A percentile compares a stretch with the other conserved stretches of the same genome.
Conservation (phyloP, 1,139 yeast genomes). For the Saccharomyces hybrid region DNA sequence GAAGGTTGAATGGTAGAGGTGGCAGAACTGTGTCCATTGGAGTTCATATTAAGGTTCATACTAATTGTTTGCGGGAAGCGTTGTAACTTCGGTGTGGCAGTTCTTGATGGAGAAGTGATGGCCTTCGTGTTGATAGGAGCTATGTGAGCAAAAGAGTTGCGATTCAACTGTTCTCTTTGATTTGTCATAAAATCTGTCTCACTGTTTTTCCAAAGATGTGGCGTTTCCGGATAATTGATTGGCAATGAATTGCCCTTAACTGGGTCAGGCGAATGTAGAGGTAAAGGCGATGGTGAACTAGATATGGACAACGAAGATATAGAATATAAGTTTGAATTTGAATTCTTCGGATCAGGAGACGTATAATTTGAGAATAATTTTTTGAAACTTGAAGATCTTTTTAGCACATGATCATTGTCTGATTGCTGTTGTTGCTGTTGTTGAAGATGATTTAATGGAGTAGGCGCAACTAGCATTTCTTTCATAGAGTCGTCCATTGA, state of each 20-base stretch:
- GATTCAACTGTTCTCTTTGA: background rate
- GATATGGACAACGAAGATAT: slow-evolving; percentile 3
- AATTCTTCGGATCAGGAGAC: background rate
- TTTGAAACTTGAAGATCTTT: slow-evolving; percentile 20
- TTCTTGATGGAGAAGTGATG: slow-evolving; percentile 3
- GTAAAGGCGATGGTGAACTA: slow-evolving; percentile 3
- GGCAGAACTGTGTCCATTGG: background rate
- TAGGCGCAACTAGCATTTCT: slow-evolving; percentile 17
- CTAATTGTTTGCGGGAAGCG: background rate
- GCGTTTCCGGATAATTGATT: slow-evolving; percentile 17
- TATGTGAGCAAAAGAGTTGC: slow-evolving; percentile 1
- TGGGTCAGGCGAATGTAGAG: background rate
- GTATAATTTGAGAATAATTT: slow-evolving; percentile 7
- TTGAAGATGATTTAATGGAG: slow-evolving; percentile 5
- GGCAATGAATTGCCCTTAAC: background rate
- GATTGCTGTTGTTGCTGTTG: slow-evolving; percentile 15
- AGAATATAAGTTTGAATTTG: background rate
- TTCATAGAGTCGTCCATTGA: slow-evolving; percentile 19
- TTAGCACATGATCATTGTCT: slow-evolving; percentile 2
- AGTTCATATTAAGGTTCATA: background rate
- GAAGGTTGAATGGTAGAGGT: background rate
- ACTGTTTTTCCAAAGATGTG: slow-evolving; percentile 7
- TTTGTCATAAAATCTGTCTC: background rate
- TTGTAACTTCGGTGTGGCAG: background rate
- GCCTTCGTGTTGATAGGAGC: slow-evolving; percentile 7